Percentiles rank a stretch among this genome's conserved stretches.
phyloP scores from a whole-genome alignment of 2,329 filamentous ascomycete genomes.

The Ilyonectria robusta region DNA sequence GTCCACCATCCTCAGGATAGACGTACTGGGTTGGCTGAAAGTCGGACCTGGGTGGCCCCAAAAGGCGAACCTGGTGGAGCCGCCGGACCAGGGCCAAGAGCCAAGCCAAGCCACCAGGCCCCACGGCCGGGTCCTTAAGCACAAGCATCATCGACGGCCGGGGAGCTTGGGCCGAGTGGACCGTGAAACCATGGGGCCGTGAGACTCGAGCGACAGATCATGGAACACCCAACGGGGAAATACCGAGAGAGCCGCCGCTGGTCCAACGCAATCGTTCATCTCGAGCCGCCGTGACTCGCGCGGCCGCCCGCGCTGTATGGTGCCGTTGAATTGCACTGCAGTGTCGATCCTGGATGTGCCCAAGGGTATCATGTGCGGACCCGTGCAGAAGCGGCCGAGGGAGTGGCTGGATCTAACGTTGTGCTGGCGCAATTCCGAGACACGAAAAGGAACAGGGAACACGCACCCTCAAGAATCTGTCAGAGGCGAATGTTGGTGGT shows the following conservation, averaged over 20 bases:
- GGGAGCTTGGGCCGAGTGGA: slow-evolving; percentile 34
- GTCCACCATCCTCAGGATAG: slow-evolving; percentile 17
- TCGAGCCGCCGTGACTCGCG: slow-evolving; percentile 19
- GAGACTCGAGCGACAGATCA: slow-evolving; percentile 29
- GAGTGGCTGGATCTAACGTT: slow-evolving; percentile 28
- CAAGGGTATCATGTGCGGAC: slow-evolving; percentile 2
- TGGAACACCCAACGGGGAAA: slow-evolving; percentile 45
- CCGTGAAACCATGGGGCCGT: slow-evolving; percentile 18
- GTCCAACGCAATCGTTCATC: not conserved
- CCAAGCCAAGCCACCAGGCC: slow-evolving; percentile 40
- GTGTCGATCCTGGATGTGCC: slow-evolving; percentile 31
- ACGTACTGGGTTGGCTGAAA: slow-evolving; percentile 24
- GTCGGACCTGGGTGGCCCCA: slow-evolving; percentile 26
- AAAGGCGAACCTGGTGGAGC: slow-evolving; percentile 38
- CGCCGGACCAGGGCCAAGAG: slow-evolving; percentile 42
- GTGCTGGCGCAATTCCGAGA: slow-evolving; percentile 32
- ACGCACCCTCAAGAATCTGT: slow-evolving; percentile 32
- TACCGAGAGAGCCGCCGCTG: slow-evolving; percentile 42
- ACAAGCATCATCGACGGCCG: slow-evolving; percentile 29
- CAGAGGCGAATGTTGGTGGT: slow-evolving; percentile 18
- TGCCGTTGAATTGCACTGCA: slow-evolving; percentile 19
- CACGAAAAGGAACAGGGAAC: slow-evolving; percentile 25
- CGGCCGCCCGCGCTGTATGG: slow-evolving; percentile 15
- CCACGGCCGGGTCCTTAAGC: slow-evolving; percentile 35
- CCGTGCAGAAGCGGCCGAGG: slow-evolving; percentile 10